phyloP scores from a whole-genome alignment of 1,284 basidiomycete species.

The Cutaneotrichosporon mucoides region DNA sequence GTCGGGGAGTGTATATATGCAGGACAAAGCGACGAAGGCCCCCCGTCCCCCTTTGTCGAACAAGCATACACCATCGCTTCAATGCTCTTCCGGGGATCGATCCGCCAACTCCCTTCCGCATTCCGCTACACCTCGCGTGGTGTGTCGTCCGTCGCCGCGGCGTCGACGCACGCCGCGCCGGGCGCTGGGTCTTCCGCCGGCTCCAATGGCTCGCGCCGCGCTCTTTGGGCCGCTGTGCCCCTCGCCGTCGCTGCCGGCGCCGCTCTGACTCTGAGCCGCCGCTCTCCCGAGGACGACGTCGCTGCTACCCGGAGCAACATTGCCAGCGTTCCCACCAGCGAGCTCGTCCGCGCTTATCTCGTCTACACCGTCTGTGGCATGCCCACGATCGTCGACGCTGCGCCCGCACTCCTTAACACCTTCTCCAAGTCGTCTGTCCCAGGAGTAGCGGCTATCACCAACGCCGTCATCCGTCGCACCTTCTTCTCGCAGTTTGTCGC shows the following conservation, averaged over 20 bases:
- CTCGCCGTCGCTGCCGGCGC: slow-evolving; percentile 7
- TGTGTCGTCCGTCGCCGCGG: not conserved
- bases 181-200: not conserved
- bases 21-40: too few species aligned
- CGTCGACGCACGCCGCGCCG: not conserved
- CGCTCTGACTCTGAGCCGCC: not conserved
- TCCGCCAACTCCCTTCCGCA: slow-evolving; percentile 1
- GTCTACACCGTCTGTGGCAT: slow-evolving; percentile 78
- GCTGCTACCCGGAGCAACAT: slow-evolving; percentile 7
- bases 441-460: slow-evolving; percentile 61
- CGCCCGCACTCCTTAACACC: slow-evolving; percentile 64
- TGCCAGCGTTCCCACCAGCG: slow-evolving; percentile 23
- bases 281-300: slow-evolving; percentile 4
- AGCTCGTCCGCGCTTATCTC: slow-evolving; percentile 64
- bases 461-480: slow-evolving; percentile 68
- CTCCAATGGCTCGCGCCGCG: not conserved
- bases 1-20: too few species aligned
- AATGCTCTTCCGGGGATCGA: slow-evolving; percentile 4
- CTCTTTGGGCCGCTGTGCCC: slow-evolving; percentile 6
- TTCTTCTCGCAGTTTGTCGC: slow-evolving; percentile 86
- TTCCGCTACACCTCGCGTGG: not conserved
- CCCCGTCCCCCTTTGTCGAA: not conserved
- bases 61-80: not conserved
- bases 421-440: slow-evolving; percentile 60
- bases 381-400: slow-evolving; percentile 69